These are phyloP conservation scores for Ophiognomonia clavigignenti-juglandacearum DNA, from an alignment of 2,329 filamentous ascomycete genomes.

Conservation along the genomic window DNA sequence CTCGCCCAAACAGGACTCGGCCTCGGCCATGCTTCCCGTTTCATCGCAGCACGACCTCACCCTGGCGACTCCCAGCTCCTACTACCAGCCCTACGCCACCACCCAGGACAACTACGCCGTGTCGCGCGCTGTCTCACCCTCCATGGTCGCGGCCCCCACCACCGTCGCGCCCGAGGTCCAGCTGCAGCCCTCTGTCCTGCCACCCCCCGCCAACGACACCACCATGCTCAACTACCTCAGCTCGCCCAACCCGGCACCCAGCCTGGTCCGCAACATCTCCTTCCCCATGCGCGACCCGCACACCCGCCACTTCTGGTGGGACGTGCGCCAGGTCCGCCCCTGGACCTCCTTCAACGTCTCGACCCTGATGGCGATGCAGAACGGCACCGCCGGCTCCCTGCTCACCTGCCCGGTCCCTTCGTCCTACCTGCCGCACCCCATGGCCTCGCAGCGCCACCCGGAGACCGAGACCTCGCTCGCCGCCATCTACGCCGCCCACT, in stretches of 20 bases:
- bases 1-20: slow-evolving; percentile 21
- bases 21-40: slow-evolving; percentile 21
- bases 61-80: slow-evolving; percentile 24
- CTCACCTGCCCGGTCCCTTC: slow-evolving; percentile 65
- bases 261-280: slow-evolving; percentile 74
- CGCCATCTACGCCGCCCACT: slow-evolving; percentile 70
- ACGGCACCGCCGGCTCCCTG: slow-evolving; percentile 57
- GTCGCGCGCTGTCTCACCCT: slow-evolving; percentile 39
- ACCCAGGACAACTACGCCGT: slow-evolving; percentile 31
- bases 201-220: slow-evolving; percentile 50
- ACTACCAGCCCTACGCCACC: slow-evolving; percentile 35
- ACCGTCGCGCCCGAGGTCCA: slow-evolving; percentile 31
- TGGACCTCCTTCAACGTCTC: slow-evolving; percentile 77
- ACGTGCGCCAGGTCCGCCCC: slow-evolving; percentile 77
- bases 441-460: slow-evolving; percentile 58
- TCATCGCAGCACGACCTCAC: slow-evolving; percentile 28
- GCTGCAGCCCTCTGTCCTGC: slow-evolving; percentile 29
- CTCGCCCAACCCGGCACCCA: slow-evolving; percentile 72
- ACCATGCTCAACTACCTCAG: slow-evolving; percentile 77
- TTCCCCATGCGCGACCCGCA: slow-evolving; percentile 61
- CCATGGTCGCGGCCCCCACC: slow-evolving; percentile 31
- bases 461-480: slow-evolving; percentile 76
- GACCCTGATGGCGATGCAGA: slow-evolving; percentile 68
- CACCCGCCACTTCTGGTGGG: slow-evolving; percentile 92
- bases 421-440: slow-evolving; percentile 55